Evolutionary conservation across 805 yeast genomes (phyloP).

Genomic region (Wickerhamiella sorbophila): DNA sequence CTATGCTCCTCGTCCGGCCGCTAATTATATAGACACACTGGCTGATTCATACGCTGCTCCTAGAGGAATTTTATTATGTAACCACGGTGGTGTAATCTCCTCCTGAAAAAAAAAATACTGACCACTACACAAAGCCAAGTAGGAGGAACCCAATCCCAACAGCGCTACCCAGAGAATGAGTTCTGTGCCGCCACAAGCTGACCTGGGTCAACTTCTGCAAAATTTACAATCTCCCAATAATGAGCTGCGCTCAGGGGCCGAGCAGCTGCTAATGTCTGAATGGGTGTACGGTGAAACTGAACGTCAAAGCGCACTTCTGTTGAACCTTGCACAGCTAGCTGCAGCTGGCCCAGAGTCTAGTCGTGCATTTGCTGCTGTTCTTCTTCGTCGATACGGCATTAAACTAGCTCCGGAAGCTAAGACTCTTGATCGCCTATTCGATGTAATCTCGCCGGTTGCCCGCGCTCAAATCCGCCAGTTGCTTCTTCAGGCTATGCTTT

Average conservation of each 20-base stretch:
- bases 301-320: slow-evolving; percentile 53
- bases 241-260: slow-evolving; percentile 61
- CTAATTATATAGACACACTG: too few relatives aligned
- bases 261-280: slow-evolving; percentile 49
- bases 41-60: too few relatives aligned
- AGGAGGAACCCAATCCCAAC: background rate
- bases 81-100: background rate
- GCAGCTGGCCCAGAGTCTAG: slow-evolving; percentile 42
- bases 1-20: too few relatives aligned
- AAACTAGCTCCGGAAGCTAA: slow-evolving; percentile 56
- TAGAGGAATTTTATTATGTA: background rate
- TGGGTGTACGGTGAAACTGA: slow-evolving; percentile 48
- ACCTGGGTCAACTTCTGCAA: slow-evolving; percentile 31
- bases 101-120: background rate
- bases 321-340: slow-evolving; percentile 73
- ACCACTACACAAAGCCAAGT: background rate
- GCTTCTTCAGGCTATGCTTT: slow-evolving; percentile 55
- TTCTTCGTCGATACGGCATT: slow-evolving; percentile 69
- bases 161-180: background rate
- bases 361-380: slow-evolving; percentile 65
- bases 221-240: slow-evolving; percentile 75
- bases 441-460: slow-evolving; percentile 45
- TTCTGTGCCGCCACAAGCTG: background rate
- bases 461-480: slow-evolving; percentile 47
- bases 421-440: slow-evolving; percentile 66